A percentile compares a stretch with the other conserved stretches of the same genome.
Conservation (phyloP, 2,329 filamentous ascomycete genomes). For the Dichotomopilus funicola region DNA sequence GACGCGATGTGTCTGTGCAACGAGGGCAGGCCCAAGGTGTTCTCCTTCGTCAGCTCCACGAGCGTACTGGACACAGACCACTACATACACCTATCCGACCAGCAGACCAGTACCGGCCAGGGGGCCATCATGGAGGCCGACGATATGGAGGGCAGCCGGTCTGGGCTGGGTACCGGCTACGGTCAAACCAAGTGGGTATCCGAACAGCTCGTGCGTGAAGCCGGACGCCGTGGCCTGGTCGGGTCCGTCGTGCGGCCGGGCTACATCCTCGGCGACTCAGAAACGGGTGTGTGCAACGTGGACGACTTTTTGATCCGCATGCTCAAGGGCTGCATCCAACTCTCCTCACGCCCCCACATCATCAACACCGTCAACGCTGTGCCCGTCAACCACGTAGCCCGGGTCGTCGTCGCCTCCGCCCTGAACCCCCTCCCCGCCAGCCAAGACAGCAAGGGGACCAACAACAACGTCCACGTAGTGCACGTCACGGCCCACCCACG, state of each 20-base stretch:
- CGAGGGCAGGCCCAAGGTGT: constrained; percentile 69
- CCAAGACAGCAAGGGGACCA: no score
- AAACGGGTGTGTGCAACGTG: constrained; percentile 65
- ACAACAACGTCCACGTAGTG: constrained; percentile 46
- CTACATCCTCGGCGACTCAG: constrained; percentile 71
- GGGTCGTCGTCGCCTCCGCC: constrained; percentile 69
- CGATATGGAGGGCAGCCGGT: constrained; percentile 68
- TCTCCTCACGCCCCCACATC: constrained; percentile 66
- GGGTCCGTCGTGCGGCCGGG: constrained; percentile 76
- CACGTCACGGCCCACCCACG: constrained; percentile 78
- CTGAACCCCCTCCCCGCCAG: constrained; percentile 51
- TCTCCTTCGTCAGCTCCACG: constrained; percentile 79
- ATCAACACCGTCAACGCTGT: constrained; percentile 84
- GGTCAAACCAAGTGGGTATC: constrained; percentile 81
- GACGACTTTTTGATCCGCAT: constrained; percentile 90
- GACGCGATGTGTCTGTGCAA: constrained; percentile 70
- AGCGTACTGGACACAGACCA: constrained; percentile 75
- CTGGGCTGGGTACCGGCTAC: constrained; percentile 77
- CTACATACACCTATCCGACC: constrained; percentile 67
- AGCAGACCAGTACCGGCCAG: constrained; percentile 53
- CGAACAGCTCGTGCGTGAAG: constrained; percentile 66
- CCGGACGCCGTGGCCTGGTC: constrained; percentile 66
- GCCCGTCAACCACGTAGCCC: constrained; percentile 75
- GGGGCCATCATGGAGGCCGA: constrained; percentile 67
- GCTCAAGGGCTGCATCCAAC: constrained; percentile 80